A percentile compares a stretch with the other conserved stretches of the same genome.
These are phyloP conservation scores for Cystobasidium tubakii DNA, from an alignment of 768 basidiomycete genomes.

Conservation along the genomic window DNA sequence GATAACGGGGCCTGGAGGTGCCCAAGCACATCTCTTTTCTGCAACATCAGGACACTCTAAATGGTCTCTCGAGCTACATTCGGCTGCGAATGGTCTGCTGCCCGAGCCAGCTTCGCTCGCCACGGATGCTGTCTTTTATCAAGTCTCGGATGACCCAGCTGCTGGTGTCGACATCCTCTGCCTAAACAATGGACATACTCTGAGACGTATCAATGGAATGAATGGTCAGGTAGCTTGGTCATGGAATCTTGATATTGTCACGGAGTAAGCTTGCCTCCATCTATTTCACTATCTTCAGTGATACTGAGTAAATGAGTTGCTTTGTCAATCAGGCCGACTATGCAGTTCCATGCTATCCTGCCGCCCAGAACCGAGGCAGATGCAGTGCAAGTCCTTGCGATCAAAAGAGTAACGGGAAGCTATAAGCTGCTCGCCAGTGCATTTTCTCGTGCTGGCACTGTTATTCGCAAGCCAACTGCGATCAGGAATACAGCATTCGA, in stretches of 20 bases:
- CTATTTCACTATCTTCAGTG: background rate
- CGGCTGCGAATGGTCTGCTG: slow-evolving; percentile 6
- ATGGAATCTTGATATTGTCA: background rate
- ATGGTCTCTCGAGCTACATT: slow-evolving; percentile 22
- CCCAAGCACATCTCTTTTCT: slow-evolving; percentile 19
- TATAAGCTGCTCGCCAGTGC: background rate
- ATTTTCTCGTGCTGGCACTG: background rate
- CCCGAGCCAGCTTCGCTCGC: slow-evolving; percentile 22
- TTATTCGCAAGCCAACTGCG: background rate
- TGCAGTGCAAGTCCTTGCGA: background rate
- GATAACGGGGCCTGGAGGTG: slow-evolving; percentile 18
- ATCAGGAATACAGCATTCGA: slow-evolving; percentile 13
- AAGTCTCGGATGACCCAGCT: background rate
- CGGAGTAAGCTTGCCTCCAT: background rate
- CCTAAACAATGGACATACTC: slow-evolving; percentile 9
- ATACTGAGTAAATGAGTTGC: background rate
- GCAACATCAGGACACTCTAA: slow-evolving; percentile 21
- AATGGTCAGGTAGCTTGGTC: slow-evolving; percentile 16
- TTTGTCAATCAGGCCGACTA: slow-evolving; percentile 7
- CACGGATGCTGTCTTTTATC: slow-evolving; percentile 25
- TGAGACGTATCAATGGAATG: slow-evolving; percentile 17
- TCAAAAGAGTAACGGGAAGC: background rate
- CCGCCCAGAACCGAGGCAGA: background rate
- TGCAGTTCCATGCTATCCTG: slow-evolving; percentile 12
- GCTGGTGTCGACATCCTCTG: slow-evolving; percentile 23